Evolutionary conservation across 2,329 filamentous ascomycete genomes (phyloP).

Genomic region (Orbilia brochopaga): DNA sequence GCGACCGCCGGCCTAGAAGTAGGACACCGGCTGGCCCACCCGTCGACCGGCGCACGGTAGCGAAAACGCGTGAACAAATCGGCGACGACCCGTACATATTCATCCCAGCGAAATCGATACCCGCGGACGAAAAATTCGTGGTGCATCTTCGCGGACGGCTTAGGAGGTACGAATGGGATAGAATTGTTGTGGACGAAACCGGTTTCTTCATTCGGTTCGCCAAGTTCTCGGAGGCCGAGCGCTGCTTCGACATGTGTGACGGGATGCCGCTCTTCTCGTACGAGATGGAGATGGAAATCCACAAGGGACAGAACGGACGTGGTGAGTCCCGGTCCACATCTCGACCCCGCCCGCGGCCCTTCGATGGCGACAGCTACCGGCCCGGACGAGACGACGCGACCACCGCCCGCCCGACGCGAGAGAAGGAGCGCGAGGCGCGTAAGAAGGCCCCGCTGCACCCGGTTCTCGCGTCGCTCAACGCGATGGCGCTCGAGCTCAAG

Average conservation of each 20-base stretch:
- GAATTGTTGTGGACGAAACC: slow-evolving; percentile 79
- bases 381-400: slow-evolving; percentile 71
- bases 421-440: slow-evolving; percentile 66
- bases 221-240: slow-evolving; percentile 77
- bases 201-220: slow-evolving; percentile 95
- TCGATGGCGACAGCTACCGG: slow-evolving; percentile 69
- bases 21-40: slow-evolving; percentile 55
- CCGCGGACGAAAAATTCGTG: slow-evolving; percentile 82
- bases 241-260: slow-evolving; percentile 79
- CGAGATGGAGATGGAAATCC: slow-evolving; percentile 83
- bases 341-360: slow-evolving; percentile 60
- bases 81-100: slow-evolving; percentile 87
- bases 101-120: slow-evolving; percentile 83
- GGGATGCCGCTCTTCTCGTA: slow-evolving; percentile 90
- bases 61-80: slow-evolving; percentile 63
- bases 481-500: slow-evolving; percentile 78
- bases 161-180: slow-evolving; percentile 79
- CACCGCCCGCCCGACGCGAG: slow-evolving; percentile 77
- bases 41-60: slow-evolving; percentile 56
- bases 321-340: slow-evolving; percentile 50
- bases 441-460: slow-evolving; percentile 90
- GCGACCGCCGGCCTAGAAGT: slow-evolving; percentile 59
- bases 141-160: slow-evolving; percentile 88
- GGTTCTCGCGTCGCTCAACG: slow-evolving; percentile 79
- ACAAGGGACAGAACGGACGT: slow-evolving; percentile 66